Evolutionary conservation across 2,329 filamentous ascomycete genomes (phyloP), one percentile per base, ranked within the genome.

Genomic region (Colletotrichum falcatum): DNA sequence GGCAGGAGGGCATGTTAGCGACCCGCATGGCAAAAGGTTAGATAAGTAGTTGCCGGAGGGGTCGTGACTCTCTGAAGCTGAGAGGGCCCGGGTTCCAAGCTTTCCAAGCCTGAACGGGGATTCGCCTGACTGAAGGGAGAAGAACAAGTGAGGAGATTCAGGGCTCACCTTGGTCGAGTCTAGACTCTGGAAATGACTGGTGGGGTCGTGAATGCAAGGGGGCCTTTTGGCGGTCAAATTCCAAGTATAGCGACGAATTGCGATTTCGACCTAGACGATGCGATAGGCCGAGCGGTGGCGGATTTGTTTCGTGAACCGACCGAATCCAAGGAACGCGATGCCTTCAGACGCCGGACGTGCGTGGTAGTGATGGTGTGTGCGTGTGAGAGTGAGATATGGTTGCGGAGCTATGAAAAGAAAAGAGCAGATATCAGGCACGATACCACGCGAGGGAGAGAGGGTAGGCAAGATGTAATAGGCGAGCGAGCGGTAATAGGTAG

Each of bases 121-220:
- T 59, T 59, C 59, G 69, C 65, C 72, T 72, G 63, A 70, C 65
- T 62, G 66, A 72, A 74, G 71, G 68, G 72, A 72, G 69, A 62
- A 70, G 65, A 62, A 55, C 9, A 39, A 59, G 63, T 42, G 65
- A 73, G 65, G 64, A 73, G 70, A 73, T 58, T 66, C 62, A 67
- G 49, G 70, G 70, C 72, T 73, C 66, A 73, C 72, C 70, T 73
- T 61, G 63, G 61, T 71, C 51, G 55, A 66, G 62, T 71, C 66
- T 73, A 68, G 72, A 65, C 66, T 62, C 35, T 71, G 66, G 64
- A 71, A 73, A 73, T 73, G 70, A 73, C 60, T 64, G 61, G 70
- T 73, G 72, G 72, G 72, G 72, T 71, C 72, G 72, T 67, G 60
- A 48, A 70, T 65, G 70, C 72, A 73, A 73, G 72, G 72, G 62